phyloP scores from a whole-genome alignment of 768 basidiomycete genomes.

The Trichaptum fuscoviolaceum region DNA sequence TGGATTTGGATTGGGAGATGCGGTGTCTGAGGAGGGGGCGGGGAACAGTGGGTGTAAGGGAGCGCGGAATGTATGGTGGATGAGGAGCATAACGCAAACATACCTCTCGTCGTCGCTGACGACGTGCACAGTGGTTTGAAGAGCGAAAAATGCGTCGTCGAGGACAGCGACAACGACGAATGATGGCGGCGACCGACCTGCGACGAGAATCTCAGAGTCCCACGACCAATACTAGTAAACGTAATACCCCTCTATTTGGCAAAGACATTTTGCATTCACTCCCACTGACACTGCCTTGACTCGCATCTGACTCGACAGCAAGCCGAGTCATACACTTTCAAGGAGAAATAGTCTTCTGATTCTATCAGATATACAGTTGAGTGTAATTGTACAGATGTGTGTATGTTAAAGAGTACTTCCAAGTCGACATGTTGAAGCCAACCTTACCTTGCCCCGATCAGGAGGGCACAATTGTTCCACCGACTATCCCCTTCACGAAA shows the following conservation, averaged over 20 bases:
- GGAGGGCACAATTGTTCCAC: not conserved
- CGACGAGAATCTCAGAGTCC: not conserved
- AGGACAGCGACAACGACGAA: not conserved
- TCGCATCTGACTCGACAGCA: not conserved
- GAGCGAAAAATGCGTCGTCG: not conserved
- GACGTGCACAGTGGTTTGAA: not conserved
- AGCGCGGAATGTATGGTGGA: constrained; percentile 53
- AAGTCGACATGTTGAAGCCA: constrained; percentile 1
- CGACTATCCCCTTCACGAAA: constrained; percentile 16
- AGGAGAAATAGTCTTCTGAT: not conserved
- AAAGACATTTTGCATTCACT: not conserved
- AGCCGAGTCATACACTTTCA: not conserved
- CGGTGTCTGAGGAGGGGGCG: constrained; percentile 48
- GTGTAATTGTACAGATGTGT: not conserved
- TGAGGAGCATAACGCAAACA: constrained; percentile 25
- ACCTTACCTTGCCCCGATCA: not conserved
- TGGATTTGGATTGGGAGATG: constrained; percentile 35
- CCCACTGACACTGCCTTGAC: not conserved
- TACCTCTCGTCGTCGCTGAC: constrained; percentile 4
- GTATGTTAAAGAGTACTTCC: not conserved
- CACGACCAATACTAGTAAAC: not conserved
- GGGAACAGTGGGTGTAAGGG: constrained; percentile 45
- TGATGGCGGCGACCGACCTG: not conserved
- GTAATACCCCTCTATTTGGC: not conserved
- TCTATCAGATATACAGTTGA: constrained; percentile 1